Evolutionary conservation across 805 yeast genomes (phyloP).

Genomic region (Grigorovia humatica): DNA sequence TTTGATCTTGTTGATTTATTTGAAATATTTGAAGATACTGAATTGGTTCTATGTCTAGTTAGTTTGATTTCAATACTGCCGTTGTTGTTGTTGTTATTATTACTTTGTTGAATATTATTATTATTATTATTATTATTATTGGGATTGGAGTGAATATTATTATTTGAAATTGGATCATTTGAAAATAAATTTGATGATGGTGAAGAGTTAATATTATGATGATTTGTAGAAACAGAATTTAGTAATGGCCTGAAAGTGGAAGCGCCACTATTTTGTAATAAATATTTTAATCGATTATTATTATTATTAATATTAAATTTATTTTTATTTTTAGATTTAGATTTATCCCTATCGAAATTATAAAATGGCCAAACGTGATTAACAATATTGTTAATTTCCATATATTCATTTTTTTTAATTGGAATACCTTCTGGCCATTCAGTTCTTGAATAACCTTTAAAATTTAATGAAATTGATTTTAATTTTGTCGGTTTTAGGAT

Average conservation of each 20-base stretch:
- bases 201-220: too few relatives aligned
- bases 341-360: constrained; percentile 38
- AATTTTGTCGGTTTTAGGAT: constrained; percentile 63
- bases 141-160: too few relatives aligned
- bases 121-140: too few relatives aligned
- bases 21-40: constrained; percentile 2
- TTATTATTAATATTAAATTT: not conserved
- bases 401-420: constrained; percentile 60
- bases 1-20: constrained; percentile 2
- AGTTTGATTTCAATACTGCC: not conserved
- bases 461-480: constrained; percentile 48
- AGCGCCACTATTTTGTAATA: constrained; percentile 11
- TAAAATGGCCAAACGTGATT: constrained; percentile 90
- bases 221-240: not conserved
- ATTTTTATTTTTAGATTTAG: not conserved
- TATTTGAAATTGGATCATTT: too few relatives aligned
- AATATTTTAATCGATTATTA: not conserved
- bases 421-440: constrained; percentile 99
- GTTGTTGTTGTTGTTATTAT: not conserved
- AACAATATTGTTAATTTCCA: constrained; percentile 56
- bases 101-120: not conserved
- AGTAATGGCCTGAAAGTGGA: constrained; percentile 11
- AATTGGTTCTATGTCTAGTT: constrained; percentile 6
- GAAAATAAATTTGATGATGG: too few relatives aligned
- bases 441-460: constrained; percentile 64